These are phyloP conservation scores for Biscogniauxia sp. DNA, from an alignment of 2,329 filamentous ascomycete species.

Conservation along the genomic window DNA sequence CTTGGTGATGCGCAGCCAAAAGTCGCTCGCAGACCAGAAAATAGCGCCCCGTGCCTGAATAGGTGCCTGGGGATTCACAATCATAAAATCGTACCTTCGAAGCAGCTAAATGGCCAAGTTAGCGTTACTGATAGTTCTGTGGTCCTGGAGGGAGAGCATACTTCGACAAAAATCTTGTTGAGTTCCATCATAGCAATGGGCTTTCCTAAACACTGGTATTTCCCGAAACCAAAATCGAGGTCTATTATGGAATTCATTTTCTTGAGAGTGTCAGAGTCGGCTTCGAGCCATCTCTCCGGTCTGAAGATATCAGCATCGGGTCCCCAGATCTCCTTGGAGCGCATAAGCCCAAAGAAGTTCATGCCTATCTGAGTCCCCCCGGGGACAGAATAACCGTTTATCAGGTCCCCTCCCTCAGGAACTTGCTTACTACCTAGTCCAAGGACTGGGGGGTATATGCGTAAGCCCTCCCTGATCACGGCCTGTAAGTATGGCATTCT, in stretches of 20 bases:
- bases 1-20: slow-evolving; percentile 24
- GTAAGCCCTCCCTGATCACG: slow-evolving; percentile 39
- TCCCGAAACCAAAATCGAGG: slow-evolving; percentile 39
- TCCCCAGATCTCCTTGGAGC: slow-evolving; percentile 35
- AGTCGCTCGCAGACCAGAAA: slow-evolving; percentile 24
- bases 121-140: not conserved
- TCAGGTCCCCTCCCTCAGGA: slow-evolving; percentile 29
- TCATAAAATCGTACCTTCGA: slow-evolving; percentile 23
- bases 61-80: slow-evolving; percentile 21
- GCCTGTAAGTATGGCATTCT: slow-evolving; percentile 37
- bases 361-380: slow-evolving; percentile 39
- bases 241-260: slow-evolving; percentile 36
- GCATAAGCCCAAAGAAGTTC: slow-evolving; percentile 38
- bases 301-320: slow-evolving; percentile 35
- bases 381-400: slow-evolving; percentile 34
- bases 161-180: slow-evolving; percentile 43
- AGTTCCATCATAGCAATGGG: slow-evolving; percentile 44
- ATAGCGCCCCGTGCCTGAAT: slow-evolving; percentile 21
- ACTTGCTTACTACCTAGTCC: slow-evolving; percentile 31
- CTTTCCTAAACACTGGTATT: slow-evolving; percentile 41
- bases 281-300: slow-evolving; percentile 44
- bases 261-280: slow-evolving; percentile 26
- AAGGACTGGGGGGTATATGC: slow-evolving; percentile 36
- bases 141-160: slow-evolving; percentile 19
- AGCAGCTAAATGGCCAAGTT: slow-evolving; percentile 8